Conservation (phyloP, 768 basidiomycete species). For the Mycena polygramma region DNA sequence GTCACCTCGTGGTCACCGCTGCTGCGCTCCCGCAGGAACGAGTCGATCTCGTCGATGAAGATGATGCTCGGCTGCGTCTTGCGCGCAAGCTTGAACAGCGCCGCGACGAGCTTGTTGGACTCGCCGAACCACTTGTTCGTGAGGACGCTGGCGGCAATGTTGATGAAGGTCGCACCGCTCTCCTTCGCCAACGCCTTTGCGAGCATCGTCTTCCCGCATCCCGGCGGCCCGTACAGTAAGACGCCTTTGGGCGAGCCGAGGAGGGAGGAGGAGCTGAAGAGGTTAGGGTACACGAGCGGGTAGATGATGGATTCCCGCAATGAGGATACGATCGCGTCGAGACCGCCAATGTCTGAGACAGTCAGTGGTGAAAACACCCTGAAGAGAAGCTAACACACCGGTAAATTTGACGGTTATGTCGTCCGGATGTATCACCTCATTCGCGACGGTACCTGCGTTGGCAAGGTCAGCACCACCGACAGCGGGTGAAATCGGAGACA, state of each 20-base stretch:
- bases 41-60: constrained; percentile 99
- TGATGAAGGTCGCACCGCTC: constrained; percentile 97
- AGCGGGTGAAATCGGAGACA: constrained; percentile 41
- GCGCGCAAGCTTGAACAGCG: constrained; percentile 91
- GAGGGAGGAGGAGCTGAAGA: constrained; percentile 87
- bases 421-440: constrained; percentile 93
- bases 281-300: constrained; percentile 89
- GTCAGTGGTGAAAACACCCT: neutral
- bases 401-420: constrained; percentile 84
- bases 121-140: constrained; percentile 91
- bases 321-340: constrained; percentile 90
- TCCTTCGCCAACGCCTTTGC: constrained; percentile 98
- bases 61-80: constrained; percentile 97
- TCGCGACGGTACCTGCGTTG: constrained; percentile 83
- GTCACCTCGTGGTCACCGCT: constrained; percentile 96
- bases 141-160: constrained; percentile 80
- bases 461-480: constrained; percentile 15
- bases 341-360: constrained; percentile 86
- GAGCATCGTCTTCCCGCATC: constrained; percentile 99
- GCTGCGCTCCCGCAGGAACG: constrained; percentile 89
- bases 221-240: constrained; percentile 94
- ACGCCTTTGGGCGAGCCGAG: constrained; percentile 96
- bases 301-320: constrained; percentile 97
- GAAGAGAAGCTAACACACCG: constrained; percentile 58
- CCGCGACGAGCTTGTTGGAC: constrained; percentile 95